These are phyloP conservation scores for Rhexocercosporidium sp. DNA, from an alignment of 2,329 filamentous ascomycete species.

Conservation along the genomic window DNA sequence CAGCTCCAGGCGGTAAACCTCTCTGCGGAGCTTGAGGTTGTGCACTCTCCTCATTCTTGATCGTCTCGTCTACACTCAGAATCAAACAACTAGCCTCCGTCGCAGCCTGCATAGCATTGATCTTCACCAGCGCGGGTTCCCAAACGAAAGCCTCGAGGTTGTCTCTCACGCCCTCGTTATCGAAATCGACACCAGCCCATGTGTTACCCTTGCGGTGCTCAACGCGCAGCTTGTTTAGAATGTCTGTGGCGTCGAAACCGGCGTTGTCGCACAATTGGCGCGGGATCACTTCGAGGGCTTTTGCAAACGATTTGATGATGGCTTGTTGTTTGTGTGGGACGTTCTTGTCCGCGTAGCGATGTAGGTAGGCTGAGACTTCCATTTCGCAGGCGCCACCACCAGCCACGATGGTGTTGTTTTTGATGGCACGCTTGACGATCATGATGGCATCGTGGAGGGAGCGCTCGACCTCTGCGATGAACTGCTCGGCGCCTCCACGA, in stretches of 20 bases:
- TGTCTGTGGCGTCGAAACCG: conserved; percentile 97
- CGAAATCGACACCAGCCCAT: conserved; percentile 97
- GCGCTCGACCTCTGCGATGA: conserved; percentile 97
- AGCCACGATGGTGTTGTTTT: conserved; percentile 92
- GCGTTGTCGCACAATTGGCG: conserved; percentile 98
- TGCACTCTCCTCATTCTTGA: conserved; percentile 94
- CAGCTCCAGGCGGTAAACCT: conserved; percentile 78
- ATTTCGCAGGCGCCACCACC: conserved; percentile 96
- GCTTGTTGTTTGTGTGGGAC: conserved; percentile 94
- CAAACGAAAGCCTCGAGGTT: conserved; percentile 97
- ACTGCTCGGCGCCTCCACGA: conserved; percentile 95
- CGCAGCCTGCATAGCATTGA: conserved; percentile 95
- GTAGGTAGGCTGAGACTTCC: conserved; percentile 93
- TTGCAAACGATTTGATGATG: conserved; percentile 97
- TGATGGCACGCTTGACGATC: conserved; percentile 98
- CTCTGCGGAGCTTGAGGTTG: conserved; percentile 80
- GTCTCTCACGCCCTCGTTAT: conserved; percentile 87
- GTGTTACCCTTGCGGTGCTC: conserved; percentile 92
- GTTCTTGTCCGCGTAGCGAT: conserved; percentile 90
- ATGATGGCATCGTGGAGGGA: conserved; percentile 99
- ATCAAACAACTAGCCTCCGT: conserved; percentile 96
- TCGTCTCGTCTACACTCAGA: conserved; percentile 95
- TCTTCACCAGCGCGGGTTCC: conserved; percentile 95
- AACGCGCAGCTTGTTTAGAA: conserved; percentile 93
- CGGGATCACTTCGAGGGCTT: conserved; percentile 95